A percentile compares a stretch with the other conserved stretches of the same genome.
phyloP scores from a whole-genome alignment of 1,139 yeast species.

The Taiozyma sp. region DNA sequence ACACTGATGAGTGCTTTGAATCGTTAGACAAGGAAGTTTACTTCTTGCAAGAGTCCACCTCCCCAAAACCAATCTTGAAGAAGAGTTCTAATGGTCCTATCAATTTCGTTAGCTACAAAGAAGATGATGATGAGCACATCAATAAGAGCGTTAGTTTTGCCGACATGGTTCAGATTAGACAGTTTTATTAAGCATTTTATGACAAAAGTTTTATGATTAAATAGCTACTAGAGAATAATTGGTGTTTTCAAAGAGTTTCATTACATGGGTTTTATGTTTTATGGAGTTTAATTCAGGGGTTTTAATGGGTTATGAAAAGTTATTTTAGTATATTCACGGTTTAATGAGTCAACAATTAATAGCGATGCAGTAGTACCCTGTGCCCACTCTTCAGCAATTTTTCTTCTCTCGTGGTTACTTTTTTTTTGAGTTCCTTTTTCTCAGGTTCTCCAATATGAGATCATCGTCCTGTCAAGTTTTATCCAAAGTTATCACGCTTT shows the following conservation, averaged over 20 bases:
- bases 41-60: neutral
- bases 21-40: conserved; percentile 4
- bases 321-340: neutral
- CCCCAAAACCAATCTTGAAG: conserved; percentile 18
- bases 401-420: no score
- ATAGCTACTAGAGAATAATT: neutral
- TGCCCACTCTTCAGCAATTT: no score
- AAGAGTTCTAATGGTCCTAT: conserved; percentile 11
- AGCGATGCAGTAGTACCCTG: neutral
- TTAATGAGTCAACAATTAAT: neutral
- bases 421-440: neutral
- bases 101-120: conserved; percentile 4
- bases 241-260: neutral
- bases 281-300: no score
- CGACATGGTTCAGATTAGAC: conserved; percentile 23
- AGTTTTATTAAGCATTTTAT: conserved; percentile 10
- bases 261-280: neutral
- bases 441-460: neutral
- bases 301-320: neutral
- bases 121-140: conserved; percentile 2
- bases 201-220: neutral
- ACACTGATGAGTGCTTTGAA: conserved; percentile 6
- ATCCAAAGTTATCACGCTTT: neutral
- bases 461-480: neutral
- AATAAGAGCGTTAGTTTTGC: conserved; percentile 21